Evolutionary conservation across 2,329 filamentous ascomycete species (phyloP), one percentile per base, ranked within the genome.

Genomic region (Balansia obtecta): DNA sequence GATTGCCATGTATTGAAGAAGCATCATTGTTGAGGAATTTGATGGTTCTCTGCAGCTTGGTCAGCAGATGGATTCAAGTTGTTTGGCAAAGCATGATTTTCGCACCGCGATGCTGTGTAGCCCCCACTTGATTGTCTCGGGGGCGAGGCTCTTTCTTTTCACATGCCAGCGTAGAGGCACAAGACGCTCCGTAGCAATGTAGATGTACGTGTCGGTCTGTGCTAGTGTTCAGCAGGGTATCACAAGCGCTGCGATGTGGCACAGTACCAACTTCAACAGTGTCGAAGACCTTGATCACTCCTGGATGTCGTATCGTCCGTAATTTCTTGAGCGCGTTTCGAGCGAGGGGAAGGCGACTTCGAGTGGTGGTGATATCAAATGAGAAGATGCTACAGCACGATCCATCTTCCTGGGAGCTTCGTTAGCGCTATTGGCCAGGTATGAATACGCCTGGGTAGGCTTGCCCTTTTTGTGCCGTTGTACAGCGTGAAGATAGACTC

Each of bases 21-120:
- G 90, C 93, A 57, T 98, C 93, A 45, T 86, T 83, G 61, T 98
- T 98, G 65, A 98, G 88, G 63, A 98, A 98, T 61, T 93, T 95
- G 57, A 97, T 69, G 0, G 93, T 97, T 63, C 88, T 86, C 82
- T 90, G 56, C 12, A 8, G n/a, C 30, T 18, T 20, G 13, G 32
- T 67, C 50, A 67, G 59, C 40, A 40, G 38, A 40, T 11, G 7
- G 30, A 12, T 10, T 30, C 38, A 5, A n/a, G 20, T 27, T 3
- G 13, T 22, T 13, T n/a, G n/a, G 27, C 7, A 27, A 15, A 12
- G 9, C 16, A 1, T 9, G 16, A 7, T 8, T 9, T 6, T 13
- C 15, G 53, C 73, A 89, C 86, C 57, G 93, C 89, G 55, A 97
- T 73, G 59, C 82, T 87, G 66, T 88, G 86, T 40, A 98, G 69